A percentile compares a stretch with the other conserved stretches of the same genome.
Evolutionary conservation across 305 asterid genomes (phyloP).

Genomic region (Coffea humblotiana): DNA sequence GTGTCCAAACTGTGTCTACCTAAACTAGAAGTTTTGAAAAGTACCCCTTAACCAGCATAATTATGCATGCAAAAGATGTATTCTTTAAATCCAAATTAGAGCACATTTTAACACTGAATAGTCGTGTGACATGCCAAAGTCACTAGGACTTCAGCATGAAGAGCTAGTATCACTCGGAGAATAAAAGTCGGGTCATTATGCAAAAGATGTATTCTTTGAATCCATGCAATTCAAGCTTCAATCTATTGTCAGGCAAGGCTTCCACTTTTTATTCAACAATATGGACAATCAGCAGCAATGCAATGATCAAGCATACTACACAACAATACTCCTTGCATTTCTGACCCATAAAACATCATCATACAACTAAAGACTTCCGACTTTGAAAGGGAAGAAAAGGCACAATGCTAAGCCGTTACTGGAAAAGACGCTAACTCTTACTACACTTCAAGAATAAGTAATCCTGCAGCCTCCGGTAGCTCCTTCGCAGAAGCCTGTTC

Average conservation of each 20-base stretch:
- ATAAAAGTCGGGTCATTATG: not conserved
- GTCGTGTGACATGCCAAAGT: not conserved
- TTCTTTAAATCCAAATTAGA: not conserved
- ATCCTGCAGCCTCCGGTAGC: conserved; percentile 5
- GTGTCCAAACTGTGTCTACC: not conserved
- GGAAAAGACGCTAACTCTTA: not conserved
- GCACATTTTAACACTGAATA: not conserved
- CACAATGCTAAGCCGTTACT: conserved; percentile 3
- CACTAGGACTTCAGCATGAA: not conserved
- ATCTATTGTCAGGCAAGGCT: not conserved
- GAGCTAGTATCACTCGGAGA: no score
- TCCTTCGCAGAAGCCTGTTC: not conserved
- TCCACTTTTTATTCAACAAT: conserved; percentile 14
- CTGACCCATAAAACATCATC: not conserved
- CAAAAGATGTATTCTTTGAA: not conserved
- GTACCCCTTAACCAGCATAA: not conserved
- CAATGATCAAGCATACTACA: not conserved
- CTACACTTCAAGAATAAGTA: not conserved
- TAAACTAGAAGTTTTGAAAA: not conserved
- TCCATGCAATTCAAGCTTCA: not conserved
- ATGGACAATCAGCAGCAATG: not conserved
- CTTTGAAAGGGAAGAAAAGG: not conserved
- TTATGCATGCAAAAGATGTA: not conserved
- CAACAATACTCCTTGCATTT: conserved; percentile 2
- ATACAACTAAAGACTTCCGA: not conserved